Base-by-base conservation (phyloP, 75 land plant genomes). In the Azolla pinnata region DNA sequence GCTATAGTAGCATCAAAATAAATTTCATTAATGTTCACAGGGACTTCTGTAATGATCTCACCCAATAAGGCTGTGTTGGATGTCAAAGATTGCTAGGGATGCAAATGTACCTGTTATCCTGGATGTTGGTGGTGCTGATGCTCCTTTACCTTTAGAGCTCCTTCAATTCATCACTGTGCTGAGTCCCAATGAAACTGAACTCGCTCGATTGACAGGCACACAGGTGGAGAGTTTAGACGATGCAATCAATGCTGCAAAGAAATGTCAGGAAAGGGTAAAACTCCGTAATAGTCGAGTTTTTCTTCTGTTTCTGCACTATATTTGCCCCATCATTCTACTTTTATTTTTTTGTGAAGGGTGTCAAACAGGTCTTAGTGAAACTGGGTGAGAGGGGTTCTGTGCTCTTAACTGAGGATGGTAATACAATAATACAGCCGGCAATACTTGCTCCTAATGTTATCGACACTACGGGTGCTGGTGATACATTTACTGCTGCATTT, bases 381-480 rank as follows among this genome's bases (percentile, higher is more conserved):
- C 85, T 79, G 40, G 97, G 97, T 44, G 71, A 44, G 17, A 64
- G 83, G 31, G 97, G 97, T 3, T 88, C 97, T 4, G 80, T 80
- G 46, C 67, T 92, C 12, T 79, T 84, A 65, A 55, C 53, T 1
- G 60, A 82, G 64, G 97, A 81, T n/a, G 81, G 69, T 27, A 61
- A 76, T 62, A 81, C 96, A 48, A 73, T 88, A 2, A 54, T 54
- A 57, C 97, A 92, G 67, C 75, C 89, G 7, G 78, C 80, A 20
- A 78, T 92, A 28, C 56, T 69, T 18, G 84, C 96, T 44, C 58
- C 76, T 18, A 60, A 59, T 31, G 97, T 92, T 18, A 32, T 92
- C 1, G 97, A 92, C 54, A 92, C 97, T 28, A 92, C 97, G 32
- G 97, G 97, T 32, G 97, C 97, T 35, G 97, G 97, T 23, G 97